These are phyloP conservation scores for Leccinum sublutescens DNA, from an alignment of 768 basidiomycete species.

Conservation along the genomic window DNA sequence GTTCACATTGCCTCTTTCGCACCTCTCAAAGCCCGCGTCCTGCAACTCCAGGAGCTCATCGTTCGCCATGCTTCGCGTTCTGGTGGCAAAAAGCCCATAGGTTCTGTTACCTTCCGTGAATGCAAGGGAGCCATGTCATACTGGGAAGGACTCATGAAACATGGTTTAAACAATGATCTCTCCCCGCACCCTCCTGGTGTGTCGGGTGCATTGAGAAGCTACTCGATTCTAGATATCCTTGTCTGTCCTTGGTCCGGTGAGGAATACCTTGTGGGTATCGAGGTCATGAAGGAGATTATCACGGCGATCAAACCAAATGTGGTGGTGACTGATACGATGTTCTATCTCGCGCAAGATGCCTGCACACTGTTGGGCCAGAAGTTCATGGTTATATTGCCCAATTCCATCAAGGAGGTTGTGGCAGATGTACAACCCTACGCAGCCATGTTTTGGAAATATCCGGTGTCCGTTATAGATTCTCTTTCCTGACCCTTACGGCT, in stretches of 20 bases:
- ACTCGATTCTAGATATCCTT: not conserved
- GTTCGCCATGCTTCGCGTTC: not conserved
- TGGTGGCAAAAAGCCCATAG: not conserved
- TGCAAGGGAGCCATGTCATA: not conserved
- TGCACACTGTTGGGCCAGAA: constrained; percentile 8
- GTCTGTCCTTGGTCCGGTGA: constrained; percentile 2
- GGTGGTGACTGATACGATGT: not conserved
- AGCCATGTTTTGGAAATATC: constrained; percentile 10
- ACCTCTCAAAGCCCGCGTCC: constrained; percentile 9
- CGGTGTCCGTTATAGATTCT: not conserved
- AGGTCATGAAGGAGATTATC: constrained; percentile 5
- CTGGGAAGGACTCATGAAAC: not conserved
- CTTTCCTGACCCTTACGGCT: not conserved
- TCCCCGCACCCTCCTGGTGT: constrained; percentile 1
- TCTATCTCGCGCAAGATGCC: constrained; percentile 5
- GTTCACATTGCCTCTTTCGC: constrained; percentile 1
- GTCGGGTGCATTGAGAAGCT: not conserved
- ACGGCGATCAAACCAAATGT: not conserved
- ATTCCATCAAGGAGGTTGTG: not conserved
- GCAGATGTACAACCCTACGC: not conserved
- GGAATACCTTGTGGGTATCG: constrained; percentile 7
- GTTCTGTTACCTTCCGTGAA: constrained; percentile 9
- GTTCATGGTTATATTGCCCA: constrained; percentile 4
- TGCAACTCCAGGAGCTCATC: constrained; percentile 8
- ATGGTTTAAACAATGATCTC: not conserved